Evolutionary conservation across 345 rosid genomes (phyloP), one percentile per base, ranked within the genome.

Genomic region (Salix brachista): DNA sequence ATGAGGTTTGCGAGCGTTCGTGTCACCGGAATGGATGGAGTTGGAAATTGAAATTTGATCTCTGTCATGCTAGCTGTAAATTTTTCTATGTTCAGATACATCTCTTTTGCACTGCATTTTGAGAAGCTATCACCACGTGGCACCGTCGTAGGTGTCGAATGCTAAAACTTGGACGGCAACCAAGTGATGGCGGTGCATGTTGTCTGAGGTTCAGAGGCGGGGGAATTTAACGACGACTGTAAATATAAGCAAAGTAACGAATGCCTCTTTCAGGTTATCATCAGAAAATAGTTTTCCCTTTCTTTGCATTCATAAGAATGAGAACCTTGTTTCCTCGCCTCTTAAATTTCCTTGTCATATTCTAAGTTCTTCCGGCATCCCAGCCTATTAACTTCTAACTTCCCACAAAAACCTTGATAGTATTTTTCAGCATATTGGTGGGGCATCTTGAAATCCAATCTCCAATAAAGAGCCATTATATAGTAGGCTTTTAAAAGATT

Each of bases 401-500:
- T 34, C 37, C 37, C 6, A 34, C 37, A 34, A 5, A 34, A 34
- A 34, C 37, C 0, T 34, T 0, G 6, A 34, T 5, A 34, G 37
- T 34, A 34, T 34, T 34, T 34, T 34, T 34, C 37, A 34, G 39
- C 50, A 64, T 23, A 13, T 60, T 28, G 52, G 39, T 26, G 6
- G 65, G 46, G 67, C 73, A 78, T 41, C 64, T 39, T 39, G 41
- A 44, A 65, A 34, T 54, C 70, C 78, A 66, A 16, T 6, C 19
- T 17, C 34, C 14, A 14, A 25, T 7, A 73, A 13, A 19, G 62
- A 14, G 73, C 25, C 70, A 56, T 17, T 34, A 18, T 0, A 54
- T n/a, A 1, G 25, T 30, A 30, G 21, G 17, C 54, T 70, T 65
- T 30, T 19, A 69, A 41, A 56, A 30, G 62, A 34, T 62, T 26